phyloP scores from a whole-genome alignment of 108 stramenopile species.

The Nannochloropsis salina region DNA sequence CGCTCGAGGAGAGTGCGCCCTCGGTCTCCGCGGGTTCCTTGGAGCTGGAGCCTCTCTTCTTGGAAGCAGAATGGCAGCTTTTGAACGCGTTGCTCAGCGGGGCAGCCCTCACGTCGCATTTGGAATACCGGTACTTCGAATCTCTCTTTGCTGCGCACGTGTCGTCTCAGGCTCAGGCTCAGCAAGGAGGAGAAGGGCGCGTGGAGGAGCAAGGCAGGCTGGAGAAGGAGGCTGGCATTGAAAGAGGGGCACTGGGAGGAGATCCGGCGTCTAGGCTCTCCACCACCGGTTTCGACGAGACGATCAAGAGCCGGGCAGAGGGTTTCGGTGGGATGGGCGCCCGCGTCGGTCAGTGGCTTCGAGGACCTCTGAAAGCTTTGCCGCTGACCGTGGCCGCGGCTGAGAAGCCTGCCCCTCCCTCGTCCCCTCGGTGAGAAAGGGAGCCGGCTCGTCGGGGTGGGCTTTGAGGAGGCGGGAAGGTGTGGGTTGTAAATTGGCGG shows the following conservation, averaged over 20 bases:
- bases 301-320: not conserved
- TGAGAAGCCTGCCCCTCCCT: not conserved
- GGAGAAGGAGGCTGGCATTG: not conserved
- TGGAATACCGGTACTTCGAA: conserved; percentile 20
- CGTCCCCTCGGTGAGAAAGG: not conserved
- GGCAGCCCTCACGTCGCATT: not conserved
- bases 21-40: not conserved
- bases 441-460: too few relatives aligned
- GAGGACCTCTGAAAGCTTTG: not conserved
- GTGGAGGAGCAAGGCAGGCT: not conserved
- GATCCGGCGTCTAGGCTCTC: too few relatives aligned
- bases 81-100: not conserved
- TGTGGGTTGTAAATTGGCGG: too few relatives aligned
- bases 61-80: not conserved
- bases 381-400: not conserved
- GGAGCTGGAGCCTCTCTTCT: not conserved
- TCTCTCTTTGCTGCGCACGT: not conserved
- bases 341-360: not conserved
- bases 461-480: too few relatives aligned
- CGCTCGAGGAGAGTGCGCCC: not conserved
- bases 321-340: not conserved
- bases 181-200: not conserved
- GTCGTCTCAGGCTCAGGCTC: not conserved
- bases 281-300: not conserved
- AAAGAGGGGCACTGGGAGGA: too few relatives aligned